These are phyloP conservation scores for Pyrenochaeta sp. DNA, from an alignment of 2,329 filamentous ascomycete species.

Conservation along the genomic window DNA sequence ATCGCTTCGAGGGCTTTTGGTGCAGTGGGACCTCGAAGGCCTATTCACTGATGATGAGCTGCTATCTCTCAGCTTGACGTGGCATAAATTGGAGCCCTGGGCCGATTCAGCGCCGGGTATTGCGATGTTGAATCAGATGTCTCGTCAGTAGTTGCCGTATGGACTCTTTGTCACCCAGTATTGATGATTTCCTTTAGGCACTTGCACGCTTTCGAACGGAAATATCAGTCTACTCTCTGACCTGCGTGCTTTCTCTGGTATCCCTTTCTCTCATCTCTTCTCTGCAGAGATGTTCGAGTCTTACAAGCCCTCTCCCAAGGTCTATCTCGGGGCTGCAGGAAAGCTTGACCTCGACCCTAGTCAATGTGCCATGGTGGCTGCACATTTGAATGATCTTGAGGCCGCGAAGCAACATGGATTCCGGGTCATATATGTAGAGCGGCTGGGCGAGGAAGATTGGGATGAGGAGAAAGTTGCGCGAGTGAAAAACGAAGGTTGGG, in stretches of 20 bases:
- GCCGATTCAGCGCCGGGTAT: constrained; percentile 68
- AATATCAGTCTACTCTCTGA: constrained; percentile 73
- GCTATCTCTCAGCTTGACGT: constrained; percentile 62
- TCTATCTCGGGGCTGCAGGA: constrained; percentile 73
- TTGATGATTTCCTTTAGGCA: too few relatives aligned
- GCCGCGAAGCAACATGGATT: constrained; percentile 71
- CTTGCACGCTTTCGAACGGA: constrained; percentile 77
- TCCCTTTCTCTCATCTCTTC: constrained; percentile 69
- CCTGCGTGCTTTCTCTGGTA: constrained; percentile 63
- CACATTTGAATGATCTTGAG: constrained; percentile 73
- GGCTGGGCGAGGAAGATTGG: constrained; percentile 71
- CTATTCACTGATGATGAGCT: constrained; percentile 62
- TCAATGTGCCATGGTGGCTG: constrained; percentile 79
- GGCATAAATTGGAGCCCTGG: constrained; percentile 78
- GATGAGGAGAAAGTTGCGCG: constrained; percentile 58
- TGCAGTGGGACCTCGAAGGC: constrained; percentile 61
- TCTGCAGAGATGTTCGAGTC: constrained; percentile 74
- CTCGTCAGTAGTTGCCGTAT: constrained; percentile 47
- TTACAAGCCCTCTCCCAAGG: constrained; percentile 75
- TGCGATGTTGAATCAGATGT: constrained; percentile 58
- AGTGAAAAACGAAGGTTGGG: constrained; percentile 64
- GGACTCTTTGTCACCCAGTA: constrained; percentile 5
- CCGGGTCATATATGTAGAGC: constrained; percentile 76
- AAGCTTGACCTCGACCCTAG: constrained; percentile 63
- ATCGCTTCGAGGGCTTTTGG: constrained; percentile 66